Conservation (phyloP, 768 basidiomycete genomes). For the Coprinellus micaceus region DNA sequence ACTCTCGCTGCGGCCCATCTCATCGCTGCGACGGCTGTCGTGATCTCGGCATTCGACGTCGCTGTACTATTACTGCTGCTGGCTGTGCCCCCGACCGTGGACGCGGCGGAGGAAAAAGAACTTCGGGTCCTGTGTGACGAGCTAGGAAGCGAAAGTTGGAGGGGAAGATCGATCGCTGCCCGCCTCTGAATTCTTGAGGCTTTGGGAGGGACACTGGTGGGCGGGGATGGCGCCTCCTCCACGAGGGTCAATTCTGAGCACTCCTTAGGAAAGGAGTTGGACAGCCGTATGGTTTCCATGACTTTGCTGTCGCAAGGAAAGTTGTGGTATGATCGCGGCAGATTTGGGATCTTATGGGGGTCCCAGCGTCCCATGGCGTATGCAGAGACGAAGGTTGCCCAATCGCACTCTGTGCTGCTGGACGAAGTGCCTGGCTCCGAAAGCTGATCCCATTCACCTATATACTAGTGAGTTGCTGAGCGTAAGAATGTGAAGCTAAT, state of each 20-base stretch:
- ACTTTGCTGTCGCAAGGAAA: not conserved
- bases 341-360: conserved; percentile 64
- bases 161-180: conserved; percentile 14
- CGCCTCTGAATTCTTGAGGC: not conserved
- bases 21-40: conserved; percentile 74
- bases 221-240: not conserved
- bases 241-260: not conserved
- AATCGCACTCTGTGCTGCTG: conserved; percentile 44
- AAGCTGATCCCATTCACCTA: not conserved
- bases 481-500: not conserved
- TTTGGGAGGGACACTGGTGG: too few relatives aligned
- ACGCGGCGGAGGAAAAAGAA: conserved; percentile 26
- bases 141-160: conserved; percentile 20
- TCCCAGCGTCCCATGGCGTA: conserved; percentile 81
- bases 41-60: conserved; percentile 45
- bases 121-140: conserved; percentile 32
- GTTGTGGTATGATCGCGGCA: conserved; percentile 32
- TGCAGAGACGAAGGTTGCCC: conserved; percentile 72
- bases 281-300: not conserved
- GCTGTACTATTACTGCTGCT: conserved; percentile 18
- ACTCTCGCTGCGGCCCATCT: conserved; percentile 83
- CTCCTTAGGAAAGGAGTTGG: not conserved
- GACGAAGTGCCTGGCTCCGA: conserved; percentile 7
- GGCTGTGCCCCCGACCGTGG: conserved; percentile 14
- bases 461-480: not conserved